Conservation (phyloP, 106 monocot genomes). For the Platanthera guangdongensis region DNA sequence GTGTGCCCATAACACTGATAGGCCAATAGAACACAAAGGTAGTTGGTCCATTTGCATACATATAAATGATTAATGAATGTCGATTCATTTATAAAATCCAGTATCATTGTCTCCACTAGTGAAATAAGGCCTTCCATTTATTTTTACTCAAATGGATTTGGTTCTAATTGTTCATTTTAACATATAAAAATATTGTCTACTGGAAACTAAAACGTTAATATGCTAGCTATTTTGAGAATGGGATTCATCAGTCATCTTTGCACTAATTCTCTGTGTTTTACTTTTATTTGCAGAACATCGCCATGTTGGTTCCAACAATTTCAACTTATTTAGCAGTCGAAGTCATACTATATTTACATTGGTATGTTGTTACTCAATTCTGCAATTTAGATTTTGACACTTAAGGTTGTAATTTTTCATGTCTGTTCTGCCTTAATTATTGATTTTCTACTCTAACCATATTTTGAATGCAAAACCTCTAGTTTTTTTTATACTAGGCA, state of each 20-base stretch:
- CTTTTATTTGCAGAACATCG: constrained; percentile 60
- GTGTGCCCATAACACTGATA: no score
- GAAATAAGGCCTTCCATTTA: no score
- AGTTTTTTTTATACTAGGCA: neutral
- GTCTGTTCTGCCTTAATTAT: neutral
- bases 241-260: neutral
- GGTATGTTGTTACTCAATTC: constrained; percentile 33
- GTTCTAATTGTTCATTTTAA: no score
- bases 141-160: no score
- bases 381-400: neutral
- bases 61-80: no score
- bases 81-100: no score
- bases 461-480: neutral
- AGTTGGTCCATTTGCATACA: no score
- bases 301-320: constrained; percentile 94
- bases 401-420: neutral
- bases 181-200: neutral
- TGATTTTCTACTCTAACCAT: neutral
- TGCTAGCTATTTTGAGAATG: neutral
- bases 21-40: no score
- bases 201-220: neutral
- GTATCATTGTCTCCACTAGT: no score
- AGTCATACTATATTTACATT: constrained; percentile 93
- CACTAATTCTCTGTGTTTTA: neutral
- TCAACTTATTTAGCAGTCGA: constrained; percentile 87